phyloP scores from a whole-genome alignment of 1,284 basidiomycete species.

The Boletus subluridellus region DNA sequence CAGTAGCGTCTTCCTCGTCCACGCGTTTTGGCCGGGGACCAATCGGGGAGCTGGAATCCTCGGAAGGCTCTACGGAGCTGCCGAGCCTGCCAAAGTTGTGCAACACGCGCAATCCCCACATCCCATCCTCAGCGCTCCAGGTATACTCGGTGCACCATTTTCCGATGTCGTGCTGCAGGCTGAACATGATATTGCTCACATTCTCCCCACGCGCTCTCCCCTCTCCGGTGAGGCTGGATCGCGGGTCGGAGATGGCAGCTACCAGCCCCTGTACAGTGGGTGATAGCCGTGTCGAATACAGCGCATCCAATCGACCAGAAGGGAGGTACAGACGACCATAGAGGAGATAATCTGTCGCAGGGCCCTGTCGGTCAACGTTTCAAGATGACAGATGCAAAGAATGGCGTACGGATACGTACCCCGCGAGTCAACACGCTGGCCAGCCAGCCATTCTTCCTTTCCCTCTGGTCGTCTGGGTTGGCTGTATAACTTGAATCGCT shows the following conservation, averaged over 20 bases:
- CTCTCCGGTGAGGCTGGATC: slow-evolving; percentile 45
- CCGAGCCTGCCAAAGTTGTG: slow-evolving; percentile 84
- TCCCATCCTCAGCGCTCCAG: slow-evolving; percentile 89
- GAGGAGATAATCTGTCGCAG: slow-evolving; percentile 72
- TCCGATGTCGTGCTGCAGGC: slow-evolving; percentile 88
- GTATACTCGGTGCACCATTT: slow-evolving; percentile 93
- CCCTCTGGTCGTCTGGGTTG: slow-evolving; percentile 72
- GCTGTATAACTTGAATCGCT: slow-evolving; percentile 78
- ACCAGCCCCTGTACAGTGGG: slow-evolving; percentile 69
- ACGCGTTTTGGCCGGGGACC: slow-evolving; percentile 53
- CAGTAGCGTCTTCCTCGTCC: slow-evolving; percentile 87
- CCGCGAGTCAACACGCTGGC: slow-evolving; percentile 70
- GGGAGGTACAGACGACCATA: slow-evolving; percentile 93
- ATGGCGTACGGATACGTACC: slow-evolving; percentile 47
- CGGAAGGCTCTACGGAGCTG: slow-evolving; percentile 31
- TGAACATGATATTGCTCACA: slow-evolving; percentile 79
- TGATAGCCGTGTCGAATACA: slow-evolving; percentile 80
- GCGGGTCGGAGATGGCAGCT: slow-evolving; percentile 73
- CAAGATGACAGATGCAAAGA: slow-evolving; percentile 10
- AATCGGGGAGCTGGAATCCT: slow-evolving; percentile 24
- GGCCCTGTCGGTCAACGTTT: slow-evolving; percentile 20
- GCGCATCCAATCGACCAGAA: slow-evolving; percentile 80
- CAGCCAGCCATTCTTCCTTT: slow-evolving; percentile 77
- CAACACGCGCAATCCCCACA: slow-evolving; percentile 88
- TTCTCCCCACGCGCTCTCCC: slow-evolving; percentile 43